Evolutionary conservation across 2,329 filamentous ascomycete genomes (phyloP).

Genomic region (Fusarium sp.): DNA sequence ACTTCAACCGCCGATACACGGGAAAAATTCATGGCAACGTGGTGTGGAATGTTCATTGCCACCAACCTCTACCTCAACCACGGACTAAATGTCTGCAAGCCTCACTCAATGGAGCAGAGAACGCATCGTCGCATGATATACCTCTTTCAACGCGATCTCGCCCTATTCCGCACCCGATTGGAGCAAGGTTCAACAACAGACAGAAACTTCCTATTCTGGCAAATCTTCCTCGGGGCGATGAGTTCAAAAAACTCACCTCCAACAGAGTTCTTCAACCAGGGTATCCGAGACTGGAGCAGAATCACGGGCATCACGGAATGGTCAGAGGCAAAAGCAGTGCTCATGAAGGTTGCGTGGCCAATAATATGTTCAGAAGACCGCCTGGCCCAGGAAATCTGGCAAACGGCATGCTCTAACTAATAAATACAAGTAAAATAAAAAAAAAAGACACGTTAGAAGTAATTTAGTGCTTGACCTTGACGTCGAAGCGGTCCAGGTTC

Average conservation of each 20-base stretch:
- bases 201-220: neutral
- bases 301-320: neutral
- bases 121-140: neutral
- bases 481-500: slow-evolving; percentile 81
- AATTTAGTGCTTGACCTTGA: slow-evolving; percentile 23
- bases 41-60: slow-evolving; percentile 2
- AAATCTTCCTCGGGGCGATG: slow-evolving; percentile 3
- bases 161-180: neutral
- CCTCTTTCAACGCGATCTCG: slow-evolving; percentile 5
- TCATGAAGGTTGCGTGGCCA: neutral
- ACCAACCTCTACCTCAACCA: neutral
- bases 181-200: neutral
- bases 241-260: neutral
- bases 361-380: neutral
- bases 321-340: neutral
- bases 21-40: neutral
- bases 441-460: too few species aligned
- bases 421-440: too few species aligned
- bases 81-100: neutral
- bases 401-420: too few species aligned
- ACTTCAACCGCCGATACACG: too few species aligned
- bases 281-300: neutral
- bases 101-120: neutral
- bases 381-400: neutral
- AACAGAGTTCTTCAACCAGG: neutral